Evolutionary conservation across 2,329 filamentous ascomycete genomes (phyloP).

Genomic region (Fusarium avenaceum): DNA sequence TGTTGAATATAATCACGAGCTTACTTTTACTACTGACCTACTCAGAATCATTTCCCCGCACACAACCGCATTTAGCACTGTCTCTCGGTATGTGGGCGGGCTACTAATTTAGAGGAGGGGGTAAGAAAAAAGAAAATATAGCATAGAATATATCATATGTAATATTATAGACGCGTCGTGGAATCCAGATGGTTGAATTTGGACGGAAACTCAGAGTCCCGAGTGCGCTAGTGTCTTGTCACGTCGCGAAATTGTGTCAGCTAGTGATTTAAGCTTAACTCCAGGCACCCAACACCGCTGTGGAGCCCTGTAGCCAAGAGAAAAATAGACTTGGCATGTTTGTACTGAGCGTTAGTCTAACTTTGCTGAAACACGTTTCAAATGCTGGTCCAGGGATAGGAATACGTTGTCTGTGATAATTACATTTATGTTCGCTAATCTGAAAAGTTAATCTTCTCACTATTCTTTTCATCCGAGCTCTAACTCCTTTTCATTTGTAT

Average conservation of each 20-base stretch:
- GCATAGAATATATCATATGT: too few species aligned
- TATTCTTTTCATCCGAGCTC: not conserved
- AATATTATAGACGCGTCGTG: too few species aligned
- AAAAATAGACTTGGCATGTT: constrained; percentile 12
- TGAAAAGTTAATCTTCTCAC: constrained; percentile 1
- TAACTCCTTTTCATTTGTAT: not conserved
- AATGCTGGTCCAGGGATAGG: not conserved
- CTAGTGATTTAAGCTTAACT: constrained; percentile 11
- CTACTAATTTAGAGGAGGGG: too few species aligned
- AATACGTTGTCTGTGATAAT: not conserved
- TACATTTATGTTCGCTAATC: not conserved
- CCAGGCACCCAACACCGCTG: not conserved
- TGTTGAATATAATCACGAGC: too few species aligned
- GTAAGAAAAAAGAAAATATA: too few species aligned
- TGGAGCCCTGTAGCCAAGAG: not conserved
- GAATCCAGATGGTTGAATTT: not conserved
- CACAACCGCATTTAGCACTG: too few species aligned
- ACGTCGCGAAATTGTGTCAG: constrained; percentile 16
- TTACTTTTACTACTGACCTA: too few species aligned
- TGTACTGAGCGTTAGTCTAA: not conserved
- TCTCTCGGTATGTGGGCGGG: too few species aligned
- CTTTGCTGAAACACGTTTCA: constrained; percentile 19
- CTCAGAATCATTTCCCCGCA: too few species aligned
- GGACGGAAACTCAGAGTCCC: not conserved
- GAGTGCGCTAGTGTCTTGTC: constrained; percentile 16